A percentile compares a stretch with the other conserved stretches of the same genome.
phyloP scores from a whole-genome alignment of 768 basidiomycete species.

The Rickenella mellea region DNA sequence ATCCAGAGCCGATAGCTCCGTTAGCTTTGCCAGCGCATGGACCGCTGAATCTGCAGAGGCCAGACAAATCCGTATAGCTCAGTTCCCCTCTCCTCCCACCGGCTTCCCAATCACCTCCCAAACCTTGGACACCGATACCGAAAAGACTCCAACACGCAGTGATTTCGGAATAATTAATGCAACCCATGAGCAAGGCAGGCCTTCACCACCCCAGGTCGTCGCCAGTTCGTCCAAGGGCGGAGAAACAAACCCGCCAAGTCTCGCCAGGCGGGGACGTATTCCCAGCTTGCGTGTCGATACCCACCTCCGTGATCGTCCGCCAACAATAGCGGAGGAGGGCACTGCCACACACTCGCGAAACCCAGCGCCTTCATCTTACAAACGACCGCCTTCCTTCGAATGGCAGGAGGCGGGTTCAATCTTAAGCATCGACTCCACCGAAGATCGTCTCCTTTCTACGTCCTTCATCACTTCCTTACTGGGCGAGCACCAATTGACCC shows the following conservation, averaged over 20 bases:
- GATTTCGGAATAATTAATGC: background rate
- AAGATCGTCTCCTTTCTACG: slow-evolving; percentile 49
- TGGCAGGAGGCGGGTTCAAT: slow-evolving; percentile 57
- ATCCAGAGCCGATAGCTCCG: slow-evolving; percentile 50
- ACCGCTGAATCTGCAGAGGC: slow-evolving; percentile 22
- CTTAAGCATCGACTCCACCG: slow-evolving; percentile 45
- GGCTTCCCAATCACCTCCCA: slow-evolving; percentile 21
- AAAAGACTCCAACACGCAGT: slow-evolving; percentile 8
- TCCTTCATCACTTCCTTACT: slow-evolving; percentile 53
- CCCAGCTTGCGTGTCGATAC: background rate
- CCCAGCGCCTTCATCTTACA: background rate
- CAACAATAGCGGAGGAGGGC: background rate
- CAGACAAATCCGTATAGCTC: slow-evolving; percentile 31
- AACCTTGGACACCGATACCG: slow-evolving; percentile 16
- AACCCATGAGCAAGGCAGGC: background rate
- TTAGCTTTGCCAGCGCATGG: slow-evolving; percentile 28
- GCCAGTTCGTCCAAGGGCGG: background rate
- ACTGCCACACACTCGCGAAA: background rate
- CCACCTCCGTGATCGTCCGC: background rate
- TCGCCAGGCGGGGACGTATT: background rate
- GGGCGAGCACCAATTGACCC: too few species aligned
- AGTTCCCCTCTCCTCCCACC: slow-evolving; percentile 45
- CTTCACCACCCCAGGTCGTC: background rate
- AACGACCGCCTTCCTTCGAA: slow-evolving; percentile 32
- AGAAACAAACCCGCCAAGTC: background rate